Evolutionary conservation across 495 filamentous ascomycete genomes (phyloP), one percentile per base, ranked within the genome.

Genomic region (Alectoria sarmentosa): DNA sequence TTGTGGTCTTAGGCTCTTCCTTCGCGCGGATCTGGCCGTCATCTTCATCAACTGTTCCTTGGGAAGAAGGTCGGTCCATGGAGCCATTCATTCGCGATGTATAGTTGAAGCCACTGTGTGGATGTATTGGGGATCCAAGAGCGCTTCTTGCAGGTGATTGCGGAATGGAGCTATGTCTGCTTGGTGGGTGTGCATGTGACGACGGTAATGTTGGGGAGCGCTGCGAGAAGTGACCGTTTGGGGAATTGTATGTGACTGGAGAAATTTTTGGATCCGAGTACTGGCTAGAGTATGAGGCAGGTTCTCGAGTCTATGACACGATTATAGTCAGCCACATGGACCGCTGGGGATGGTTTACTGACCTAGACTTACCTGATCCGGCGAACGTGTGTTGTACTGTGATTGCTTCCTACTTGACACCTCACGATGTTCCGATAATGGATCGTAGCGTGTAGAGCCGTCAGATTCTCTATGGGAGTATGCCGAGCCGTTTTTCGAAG

Each of bases 1-100:
- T 84, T 61, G 84, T 79, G 39, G 85, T 79, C 59, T 83, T 88
- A 82, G 89, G 66, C 64, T 62, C 58, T 39, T 41, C 44, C 32
- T 63, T 48, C 54, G 58, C 59, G 30, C 63, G 58, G 32, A 75
- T 73, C 23, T 79, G 78, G 72, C 54, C 72, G 54, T 70, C 37
- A 38, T 81, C 77, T 71, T 75, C 74, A 11, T 76, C 75, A 38
- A 78, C 69, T 28, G 65, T 71, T 62, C 69, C 63, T 58, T 68
- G 69, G 21, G 67, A 69, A 37, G 64, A 32, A 6, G 58, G 59
- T 34, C 60, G 62, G 15, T 66, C 65, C 34, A 59, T 49, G 3
- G 65, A 60, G 17, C 69, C 67, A 21, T 72, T 71, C 26, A 61
- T 41, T 39, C 36, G 55, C 39, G 49, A 37, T 14, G 56, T n/a